phyloP scores from a whole-genome alignment of 2,329 filamentous ascomycete species.

The Pseudogymnoascus sp. region DNA sequence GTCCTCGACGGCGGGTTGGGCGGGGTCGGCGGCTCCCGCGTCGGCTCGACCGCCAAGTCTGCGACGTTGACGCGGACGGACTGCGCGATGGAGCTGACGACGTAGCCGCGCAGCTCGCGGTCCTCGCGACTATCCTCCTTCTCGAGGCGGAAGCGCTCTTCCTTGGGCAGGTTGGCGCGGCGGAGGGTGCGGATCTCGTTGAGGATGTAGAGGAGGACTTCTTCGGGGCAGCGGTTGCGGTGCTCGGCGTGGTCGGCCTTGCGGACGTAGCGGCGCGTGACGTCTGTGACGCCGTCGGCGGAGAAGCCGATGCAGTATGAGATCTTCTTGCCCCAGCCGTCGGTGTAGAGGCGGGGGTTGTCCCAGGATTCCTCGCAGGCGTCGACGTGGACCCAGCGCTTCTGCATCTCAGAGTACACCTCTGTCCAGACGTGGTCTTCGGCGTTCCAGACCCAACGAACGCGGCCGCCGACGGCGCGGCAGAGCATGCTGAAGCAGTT shows the following conservation, averaged over 20 bases:
- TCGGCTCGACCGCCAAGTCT: background rate
- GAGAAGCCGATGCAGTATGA: conserved; percentile 97
- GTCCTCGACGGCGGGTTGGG: conserved; percentile 19
- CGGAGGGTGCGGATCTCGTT: conserved; percentile 83
- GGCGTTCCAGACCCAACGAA: conserved; percentile 96
- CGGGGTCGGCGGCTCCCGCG: conserved; percentile 19
- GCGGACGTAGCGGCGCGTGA: conserved; percentile 61
- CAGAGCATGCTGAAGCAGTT: conserved; percentile 99
- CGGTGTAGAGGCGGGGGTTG: conserved; percentile 81
- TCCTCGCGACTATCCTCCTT: conserved; percentile 74
- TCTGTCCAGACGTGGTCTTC: conserved; percentile 98
- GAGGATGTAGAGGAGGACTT: conserved; percentile 84
- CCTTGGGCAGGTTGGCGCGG: conserved; percentile 76
- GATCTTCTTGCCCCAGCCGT: conserved; percentile 95
- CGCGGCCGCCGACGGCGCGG: conserved; percentile 79
- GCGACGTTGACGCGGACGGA: conserved; percentile 41
- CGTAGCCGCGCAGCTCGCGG: conserved; percentile 64
- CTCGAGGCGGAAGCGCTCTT: conserved; percentile 72
- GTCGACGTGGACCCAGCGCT: conserved; percentile 95
- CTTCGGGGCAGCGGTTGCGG: conserved; percentile 74
- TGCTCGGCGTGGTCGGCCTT: conserved; percentile 66
- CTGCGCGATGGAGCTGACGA: conserved; percentile 65
- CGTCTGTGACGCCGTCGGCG: conserved; percentile 68
- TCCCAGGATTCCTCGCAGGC: conserved; percentile 94
- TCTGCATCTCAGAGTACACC: conserved; percentile 88